Base-by-base conservation (phyloP, 2,329 filamentous ascomycete species). In the Ceratocystis harringtonii region DNA sequence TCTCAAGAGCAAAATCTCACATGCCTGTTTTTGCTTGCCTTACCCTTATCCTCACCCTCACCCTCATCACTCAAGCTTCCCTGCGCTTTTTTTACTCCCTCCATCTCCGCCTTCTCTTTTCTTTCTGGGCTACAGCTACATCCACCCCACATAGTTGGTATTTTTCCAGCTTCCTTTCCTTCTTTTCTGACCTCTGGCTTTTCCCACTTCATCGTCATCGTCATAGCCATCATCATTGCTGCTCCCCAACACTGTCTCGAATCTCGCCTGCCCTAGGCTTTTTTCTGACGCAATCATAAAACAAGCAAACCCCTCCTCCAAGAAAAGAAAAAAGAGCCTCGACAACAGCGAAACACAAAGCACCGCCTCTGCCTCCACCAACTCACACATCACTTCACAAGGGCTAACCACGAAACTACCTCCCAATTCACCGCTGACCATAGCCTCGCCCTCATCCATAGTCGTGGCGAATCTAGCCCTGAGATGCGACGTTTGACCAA, bases 401-500 rank as follows among this genome's bases (percentile, higher is more conserved):
- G 22, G n/a, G 22, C n/a, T 50, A 52, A n/a, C n/a, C 48, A 4
- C 48, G n/a, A n/a, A 8, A 28, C 48, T 25, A 52, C 22, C 12
- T 8, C 15, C 48, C 15, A n/a, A 22, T 10, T 25, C 48, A 52
- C 48, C 36, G 36, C 36, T 41, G 48, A 52, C 8, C 22, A 28
- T 28, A 10, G 12, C 62, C 62, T 57, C 62, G 30, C 62, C n/a
- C 45, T 52, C 55, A 58, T 36, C 55, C 28, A n/a, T 36, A 36
- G 7, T n/a, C 19, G 30, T 60, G 63, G 57, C 63, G 36, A 63
- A 45, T 57, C 44, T 57, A 45, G 61, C 65, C 65, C 65, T 66
- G 65, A 66, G 65, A 66, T 66, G 65, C 65, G 65, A 62, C 65
- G 61, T 60, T 48, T 43, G 65, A 66, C 50, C 61, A 60, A 61